Base-by-base conservation (phyloP, 2,329 filamentous ascomycete species). In the Apiospora pterosperma region DNA sequence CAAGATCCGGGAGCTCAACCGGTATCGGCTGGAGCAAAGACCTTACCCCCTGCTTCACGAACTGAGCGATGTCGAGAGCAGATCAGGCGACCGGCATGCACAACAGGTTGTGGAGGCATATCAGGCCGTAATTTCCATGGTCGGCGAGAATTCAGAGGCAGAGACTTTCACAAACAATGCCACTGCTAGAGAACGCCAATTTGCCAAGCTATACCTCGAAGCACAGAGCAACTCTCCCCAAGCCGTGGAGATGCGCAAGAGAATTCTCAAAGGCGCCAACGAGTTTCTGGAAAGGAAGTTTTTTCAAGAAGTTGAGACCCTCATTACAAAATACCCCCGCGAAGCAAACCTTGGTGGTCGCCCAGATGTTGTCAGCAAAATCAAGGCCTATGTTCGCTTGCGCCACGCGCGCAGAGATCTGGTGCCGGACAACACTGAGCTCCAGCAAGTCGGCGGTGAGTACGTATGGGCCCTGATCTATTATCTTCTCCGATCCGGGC, bases 391-490 rank as follows among this genome's bases (percentile, higher is more conserved):
- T 74, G 92, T 99, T 70, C 89, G 94, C 60, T 84, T 97, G 65
- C 89, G 92, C 66, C 87, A 90, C 48, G 85, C 87, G 1, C 88
- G 93, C 65, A 97, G 94, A 77, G 93, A 97, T 73, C 85, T 98
- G 52, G 92, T 91, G 2, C 88, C 90, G 2, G 92, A 97, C 74
- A 92, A 90, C 67, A 87, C 90, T 5, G 89, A 95, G 69, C 83
- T 97, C 59, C 92, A 97, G 76, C 88, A 89, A 76, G 85, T 94
- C 59, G 88, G 89, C 48, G 88, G 91, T 62, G 94, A 97, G 75
- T 96, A 91, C 73, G 91, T 94, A 68, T 99, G 96, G 96, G 93
- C 94, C 52, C 85, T 97, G 61, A 89, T 99, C 55, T 99, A 96
- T 80, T 98, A 93, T 77, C 85, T 98, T 44, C 81, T 99, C 28